phyloP scores from a whole-genome alignment of 768 basidiomycete genomes.

The Kwoniella botswanensis region DNA sequence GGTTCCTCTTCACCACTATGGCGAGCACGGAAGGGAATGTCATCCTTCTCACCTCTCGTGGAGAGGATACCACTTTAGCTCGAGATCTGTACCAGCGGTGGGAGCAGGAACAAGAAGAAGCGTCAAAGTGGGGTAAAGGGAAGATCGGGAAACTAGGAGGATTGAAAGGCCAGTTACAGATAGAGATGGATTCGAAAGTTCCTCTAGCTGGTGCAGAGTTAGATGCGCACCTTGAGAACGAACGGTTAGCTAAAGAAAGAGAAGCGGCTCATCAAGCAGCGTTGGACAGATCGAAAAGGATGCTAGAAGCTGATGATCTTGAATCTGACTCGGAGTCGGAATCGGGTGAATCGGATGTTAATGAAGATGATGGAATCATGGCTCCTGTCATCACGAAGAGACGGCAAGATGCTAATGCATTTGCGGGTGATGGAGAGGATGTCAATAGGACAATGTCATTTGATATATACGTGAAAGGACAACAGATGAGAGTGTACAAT shows the following conservation, averaged over 20 bases:
- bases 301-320: constrained; percentile 87
- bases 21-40: constrained; percentile 82
- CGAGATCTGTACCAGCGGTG: constrained; percentile 81
- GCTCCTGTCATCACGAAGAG: constrained; percentile 12
- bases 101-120: constrained; percentile 78
- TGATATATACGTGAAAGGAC: constrained; percentile 97
- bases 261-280: constrained; percentile 85
- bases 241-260: constrained; percentile 76
- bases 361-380: constrained; percentile 62
- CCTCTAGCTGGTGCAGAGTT: constrained; percentile 87
- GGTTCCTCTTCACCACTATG: constrained; percentile 83
- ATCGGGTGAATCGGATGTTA: constrained; percentile 71
- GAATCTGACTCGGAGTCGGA: constrained; percentile 60
- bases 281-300: constrained; percentile 77
- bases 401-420: constrained; percentile 37
- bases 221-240: constrained; percentile 75
- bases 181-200: constrained; percentile 87
- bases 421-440: constrained; percentile 52
- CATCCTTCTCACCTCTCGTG: constrained; percentile 78
- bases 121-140: constrained; percentile 86
- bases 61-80: constrained; percentile 79
- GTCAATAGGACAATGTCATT: constrained; percentile 67
- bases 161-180: constrained; percentile 69
- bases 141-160: constrained; percentile 82
- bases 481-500: constrained; percentile 71